A percentile compares a stretch with the other conserved stretches of the same genome.
Conservation (phyloP, 495 filamentous ascomycete genomes). For the Chaetomium fimeti region DNA sequence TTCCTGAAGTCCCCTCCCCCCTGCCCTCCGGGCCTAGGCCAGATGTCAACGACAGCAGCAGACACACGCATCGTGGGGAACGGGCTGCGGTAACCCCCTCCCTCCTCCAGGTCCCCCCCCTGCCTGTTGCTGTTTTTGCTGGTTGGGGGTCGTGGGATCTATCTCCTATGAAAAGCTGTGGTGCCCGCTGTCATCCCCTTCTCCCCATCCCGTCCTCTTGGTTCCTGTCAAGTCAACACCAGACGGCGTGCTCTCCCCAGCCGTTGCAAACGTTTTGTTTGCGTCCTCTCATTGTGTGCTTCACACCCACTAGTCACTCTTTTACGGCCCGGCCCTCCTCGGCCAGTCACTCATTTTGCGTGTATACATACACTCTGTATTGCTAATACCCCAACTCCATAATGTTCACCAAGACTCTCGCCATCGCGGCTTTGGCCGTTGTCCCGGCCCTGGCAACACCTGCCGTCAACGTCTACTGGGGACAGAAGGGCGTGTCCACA, state of each 20-base stretch:
- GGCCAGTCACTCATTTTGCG: slow-evolving; percentile 27
- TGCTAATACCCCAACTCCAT: slow-evolving; percentile 30
- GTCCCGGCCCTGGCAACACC: slow-evolving; percentile 32
- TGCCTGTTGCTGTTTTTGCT: not conserved
- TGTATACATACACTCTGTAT: slow-evolving; percentile 22
- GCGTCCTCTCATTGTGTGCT: slow-evolving; percentile 48
- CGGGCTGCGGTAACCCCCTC: too few species aligned
- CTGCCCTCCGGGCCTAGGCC: slow-evolving; percentile 1
- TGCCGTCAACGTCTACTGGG: slow-evolving; percentile 40
- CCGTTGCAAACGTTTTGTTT: slow-evolving; percentile 47
- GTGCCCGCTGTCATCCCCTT: slow-evolving; percentile 19
- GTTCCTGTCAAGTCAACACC: slow-evolving; percentile 37
- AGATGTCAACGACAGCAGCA: not conserved
- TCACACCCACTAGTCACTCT: slow-evolving; percentile 35
- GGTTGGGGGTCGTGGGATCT: not conserved
- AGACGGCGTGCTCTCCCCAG: slow-evolving; percentile 40
- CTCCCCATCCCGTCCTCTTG: slow-evolving; percentile 19
- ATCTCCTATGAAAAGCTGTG: slow-evolving; percentile 25
- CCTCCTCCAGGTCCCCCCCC: not conserved
- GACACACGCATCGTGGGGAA: slow-evolving; percentile 15
- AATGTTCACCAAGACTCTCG: slow-evolving; percentile 40
- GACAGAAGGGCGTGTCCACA: slow-evolving; percentile 32
- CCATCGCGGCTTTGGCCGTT: slow-evolving; percentile 38
- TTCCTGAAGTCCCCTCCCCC: slow-evolving; percentile 2
- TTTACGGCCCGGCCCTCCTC: slow-evolving; percentile 35